Evolutionary conservation across 305 asterid species (phyloP).

Genomic region (Fraxinus sp.): DNA sequence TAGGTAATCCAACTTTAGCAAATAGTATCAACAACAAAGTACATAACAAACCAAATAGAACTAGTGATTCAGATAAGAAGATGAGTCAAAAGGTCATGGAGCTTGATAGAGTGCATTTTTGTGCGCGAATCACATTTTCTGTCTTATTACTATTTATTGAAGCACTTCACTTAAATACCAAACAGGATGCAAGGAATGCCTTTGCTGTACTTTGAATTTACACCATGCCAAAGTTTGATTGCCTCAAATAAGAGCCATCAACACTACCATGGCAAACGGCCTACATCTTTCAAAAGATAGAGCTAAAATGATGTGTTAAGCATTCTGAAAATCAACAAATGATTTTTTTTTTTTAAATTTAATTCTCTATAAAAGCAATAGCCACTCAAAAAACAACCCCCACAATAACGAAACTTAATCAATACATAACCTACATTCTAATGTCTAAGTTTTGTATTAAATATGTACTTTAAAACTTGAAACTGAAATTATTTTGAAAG

Average conservation of each 20-base stretch:
- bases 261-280: not conserved
- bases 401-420: too few relatives aligned
- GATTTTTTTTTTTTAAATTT: not conserved
- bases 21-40: not conserved
- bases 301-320: not conserved
- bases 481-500: too few relatives aligned
- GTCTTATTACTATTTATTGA: not conserved
- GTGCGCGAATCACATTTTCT: not conserved
- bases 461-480: too few relatives aligned
- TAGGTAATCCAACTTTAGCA: slow-evolving; percentile 10
- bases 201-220: not conserved
- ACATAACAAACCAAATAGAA: not conserved
- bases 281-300: not conserved
- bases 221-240: not conserved
- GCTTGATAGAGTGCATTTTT: not conserved
- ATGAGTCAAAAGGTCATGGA: not conserved
- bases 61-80: not conserved
- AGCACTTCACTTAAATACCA: not conserved
- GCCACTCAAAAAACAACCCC: not conserved
- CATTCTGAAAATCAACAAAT: not conserved
- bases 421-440: too few relatives aligned
- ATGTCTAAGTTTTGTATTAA: not conserved
- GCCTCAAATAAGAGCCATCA: not conserved
- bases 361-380: slow-evolving; percentile 4
- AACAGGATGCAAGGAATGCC: not conserved